Conservation (phyloP, 2,329 filamentous ascomycete genomes). For the Malbranchea cinnamomea region DNA sequence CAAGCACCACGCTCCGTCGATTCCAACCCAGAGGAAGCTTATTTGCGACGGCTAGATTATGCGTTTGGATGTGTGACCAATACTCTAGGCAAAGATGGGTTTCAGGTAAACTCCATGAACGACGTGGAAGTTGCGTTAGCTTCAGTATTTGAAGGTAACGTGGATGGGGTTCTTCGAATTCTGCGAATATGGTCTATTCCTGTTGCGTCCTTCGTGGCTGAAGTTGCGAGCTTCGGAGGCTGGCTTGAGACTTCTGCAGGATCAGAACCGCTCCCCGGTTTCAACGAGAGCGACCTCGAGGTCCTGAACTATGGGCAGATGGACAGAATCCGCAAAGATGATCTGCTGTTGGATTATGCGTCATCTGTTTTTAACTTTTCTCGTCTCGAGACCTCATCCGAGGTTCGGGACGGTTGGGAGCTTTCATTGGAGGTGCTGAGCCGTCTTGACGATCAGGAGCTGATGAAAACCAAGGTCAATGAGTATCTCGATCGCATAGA, state of each 20-base stretch:
- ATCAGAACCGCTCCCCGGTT: constrained; percentile 45
- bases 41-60: constrained; percentile 56
- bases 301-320: constrained; percentile 57
- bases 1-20: constrained; percentile 30
- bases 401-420: constrained; percentile 65
- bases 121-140: constrained; percentile 68
- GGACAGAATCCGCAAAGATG: constrained; percentile 58
- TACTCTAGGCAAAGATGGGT: constrained; percentile 45
- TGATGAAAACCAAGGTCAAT: constrained; percentile 58
- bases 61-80: constrained; percentile 53
- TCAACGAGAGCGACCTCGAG: constrained; percentile 74
- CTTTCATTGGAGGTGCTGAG: constrained; percentile 70
- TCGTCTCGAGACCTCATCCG: constrained; percentile 19
- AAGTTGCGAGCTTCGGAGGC: constrained; percentile 66
- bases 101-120: constrained; percentile 62
- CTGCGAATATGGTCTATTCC: constrained; percentile 68
- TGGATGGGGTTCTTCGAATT: constrained; percentile 59
- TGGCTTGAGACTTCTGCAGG: constrained; percentile 57
- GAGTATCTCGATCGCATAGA: constrained; percentile 60
- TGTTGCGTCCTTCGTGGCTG: constrained; percentile 61
- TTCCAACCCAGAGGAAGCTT: constrained; percentile 46
- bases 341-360: constrained; percentile 63
- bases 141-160: constrained; percentile 67
- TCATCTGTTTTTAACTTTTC: constrained; percentile 37
- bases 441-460: constrained; percentile 57